Conservation (phyloP, 805 yeast genomes). For the Barnettozyma californica region DNA sequence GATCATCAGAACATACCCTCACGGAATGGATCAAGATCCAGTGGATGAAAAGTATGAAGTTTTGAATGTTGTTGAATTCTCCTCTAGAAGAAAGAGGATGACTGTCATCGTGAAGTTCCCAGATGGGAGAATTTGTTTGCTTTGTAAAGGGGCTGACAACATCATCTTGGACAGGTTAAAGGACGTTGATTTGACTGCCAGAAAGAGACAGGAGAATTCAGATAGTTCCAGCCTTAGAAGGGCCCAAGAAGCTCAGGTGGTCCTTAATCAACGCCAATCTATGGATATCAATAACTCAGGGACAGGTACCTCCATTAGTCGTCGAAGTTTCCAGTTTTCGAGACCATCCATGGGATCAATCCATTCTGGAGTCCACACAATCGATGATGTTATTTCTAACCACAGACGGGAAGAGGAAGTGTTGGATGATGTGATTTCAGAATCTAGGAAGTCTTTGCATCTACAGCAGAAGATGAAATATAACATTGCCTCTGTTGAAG, state of each 20-base stretch:
- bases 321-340: slow-evolving; percentile 28
- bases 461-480: slow-evolving; percentile 54
- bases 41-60: slow-evolving; percentile 65
- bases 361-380: slow-evolving; percentile 31
- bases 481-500: slow-evolving; percentile 21
- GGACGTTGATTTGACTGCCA: slow-evolving; percentile 50
- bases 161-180: slow-evolving; percentile 72
- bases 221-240: slow-evolving; percentile 56
- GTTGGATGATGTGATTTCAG: slow-evolving; percentile 45
- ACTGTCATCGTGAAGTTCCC: slow-evolving; percentile 79
- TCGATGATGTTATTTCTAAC: slow-evolving; percentile 44
- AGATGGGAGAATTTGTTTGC: slow-evolving; percentile 62
- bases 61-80: slow-evolving; percentile 77
- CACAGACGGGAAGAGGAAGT: slow-evolving; percentile 44
- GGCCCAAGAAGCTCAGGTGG: slow-evolving; percentile 69
- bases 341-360: slow-evolving; percentile 27
- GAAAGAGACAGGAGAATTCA: slow-evolving; percentile 61
- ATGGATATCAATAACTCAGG: slow-evolving; percentile 29
- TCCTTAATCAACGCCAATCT: slow-evolving; percentile 54
- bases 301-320: slow-evolving; percentile 16
- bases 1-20: slow-evolving; percentile 32
- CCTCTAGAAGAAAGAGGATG: slow-evolving; percentile 90
- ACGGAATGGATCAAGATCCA: slow-evolving; percentile 43
- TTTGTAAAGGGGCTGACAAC: slow-evolving; percentile 96
- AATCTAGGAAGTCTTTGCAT: slow-evolving; percentile 55